phyloP scores from a whole-genome alignment of 2,329 filamentous ascomycete genomes.

The Trichothecium sympodiale region DNA sequence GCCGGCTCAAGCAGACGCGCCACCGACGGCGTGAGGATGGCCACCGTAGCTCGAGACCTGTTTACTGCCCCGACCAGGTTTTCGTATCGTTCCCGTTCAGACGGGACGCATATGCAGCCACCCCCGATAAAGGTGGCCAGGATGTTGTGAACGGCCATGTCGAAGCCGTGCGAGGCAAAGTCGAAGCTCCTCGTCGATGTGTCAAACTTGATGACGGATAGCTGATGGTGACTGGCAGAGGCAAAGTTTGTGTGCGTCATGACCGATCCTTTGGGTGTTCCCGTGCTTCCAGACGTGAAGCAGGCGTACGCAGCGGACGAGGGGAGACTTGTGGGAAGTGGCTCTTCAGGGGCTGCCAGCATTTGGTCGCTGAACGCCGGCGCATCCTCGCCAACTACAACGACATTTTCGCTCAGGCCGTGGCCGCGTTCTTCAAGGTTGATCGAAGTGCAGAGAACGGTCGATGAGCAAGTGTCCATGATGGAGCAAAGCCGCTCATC shows the following conservation, averaged over 20 bases:
- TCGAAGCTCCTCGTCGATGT: slow-evolving; percentile 16
- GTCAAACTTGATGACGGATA: slow-evolving; percentile 10
- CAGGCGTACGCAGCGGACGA: slow-evolving; percentile 6
- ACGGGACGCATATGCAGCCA: slow-evolving; percentile 6
- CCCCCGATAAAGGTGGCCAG: slow-evolving; percentile 4
- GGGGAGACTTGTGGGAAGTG: neutral
- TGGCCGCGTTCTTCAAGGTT: too few species aligned
- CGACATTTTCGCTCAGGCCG: too few species aligned
- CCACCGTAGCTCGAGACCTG: neutral
- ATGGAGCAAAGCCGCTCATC: neutral
- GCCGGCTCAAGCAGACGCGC: slow-evolving; percentile 2
- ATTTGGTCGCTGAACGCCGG: too few species aligned
- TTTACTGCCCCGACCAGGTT: neutral
- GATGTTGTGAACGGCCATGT: slow-evolving; percentile 5
- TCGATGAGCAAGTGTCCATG: neutral
- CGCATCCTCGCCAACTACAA: too few species aligned
- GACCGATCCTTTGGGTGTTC: slow-evolving; percentile 27
- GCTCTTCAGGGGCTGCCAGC: too few species aligned
- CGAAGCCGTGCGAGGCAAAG: slow-evolving; percentile 14
- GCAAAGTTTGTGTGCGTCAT: slow-evolving; percentile 13
- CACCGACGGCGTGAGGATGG: slow-evolving; percentile 6
- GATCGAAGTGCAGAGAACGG: neutral
- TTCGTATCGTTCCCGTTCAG: slow-evolving; percentile 4
- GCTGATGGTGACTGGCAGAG: slow-evolving; percentile 10
- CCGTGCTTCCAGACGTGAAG: slow-evolving; percentile 18